These are phyloP conservation scores for Ceratobasidium papillatum DNA, from an alignment of 1,284 basidiomycete species.

Conservation along the genomic window DNA sequence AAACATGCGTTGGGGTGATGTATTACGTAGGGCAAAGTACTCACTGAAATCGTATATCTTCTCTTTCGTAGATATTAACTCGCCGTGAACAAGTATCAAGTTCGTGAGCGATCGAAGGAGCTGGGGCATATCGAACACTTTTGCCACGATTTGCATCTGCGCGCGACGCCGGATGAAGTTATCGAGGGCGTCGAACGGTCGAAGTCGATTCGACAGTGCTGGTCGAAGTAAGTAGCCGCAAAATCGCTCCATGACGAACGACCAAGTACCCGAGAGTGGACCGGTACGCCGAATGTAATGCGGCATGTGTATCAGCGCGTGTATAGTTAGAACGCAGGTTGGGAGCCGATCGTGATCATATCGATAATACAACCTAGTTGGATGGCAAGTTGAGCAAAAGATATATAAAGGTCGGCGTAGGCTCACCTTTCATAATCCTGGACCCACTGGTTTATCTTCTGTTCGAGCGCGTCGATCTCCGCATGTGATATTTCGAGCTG, in stretches of 20 bases:
- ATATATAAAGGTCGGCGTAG: not conserved
- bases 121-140: not conserved
- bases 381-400: constrained; percentile 7
- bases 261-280: constrained; percentile 58
- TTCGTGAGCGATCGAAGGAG: not conserved
- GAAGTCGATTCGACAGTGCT: constrained; percentile 46
- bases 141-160: constrained; percentile 43
- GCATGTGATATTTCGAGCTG: constrained; percentile 54
- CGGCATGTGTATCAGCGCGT: constrained; percentile 56
- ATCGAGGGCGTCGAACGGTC: constrained; percentile 49
- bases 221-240: constrained; percentile 47
- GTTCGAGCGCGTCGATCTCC: constrained; percentile 52
- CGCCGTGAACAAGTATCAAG: not conserved
- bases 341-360: constrained; percentile 49
- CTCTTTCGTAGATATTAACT: not conserved
- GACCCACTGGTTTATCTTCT: constrained; percentile 56
- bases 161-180: constrained; percentile 46
- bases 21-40: not conserved
- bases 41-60: constrained; percentile 1
- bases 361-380: constrained; percentile 56
- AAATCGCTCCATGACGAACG: constrained; percentile 54
- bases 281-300: constrained; percentile 51
- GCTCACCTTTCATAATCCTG: constrained; percentile 56
- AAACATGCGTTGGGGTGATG: not conserved
- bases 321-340: constrained; percentile 55